A percentile compares a stretch with the other conserved stretches of the same genome.
These are phyloP conservation scores for Nicotiana otophora DNA, from an alignment of 257 asterid species.

Conservation along the genomic window DNA sequence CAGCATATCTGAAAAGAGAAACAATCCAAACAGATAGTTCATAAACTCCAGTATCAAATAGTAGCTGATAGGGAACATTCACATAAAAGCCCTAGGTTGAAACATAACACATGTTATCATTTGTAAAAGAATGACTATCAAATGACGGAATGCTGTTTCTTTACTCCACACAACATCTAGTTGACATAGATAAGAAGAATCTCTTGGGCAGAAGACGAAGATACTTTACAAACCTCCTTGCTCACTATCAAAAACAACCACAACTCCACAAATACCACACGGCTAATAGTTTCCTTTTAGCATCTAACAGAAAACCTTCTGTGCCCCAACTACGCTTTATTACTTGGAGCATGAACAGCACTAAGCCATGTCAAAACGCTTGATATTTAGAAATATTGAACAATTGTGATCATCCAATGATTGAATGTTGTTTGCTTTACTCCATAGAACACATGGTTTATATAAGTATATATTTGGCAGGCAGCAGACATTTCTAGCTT, in stretches of 20 bases:
- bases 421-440: not conserved
- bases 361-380: not conserved
- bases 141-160: not conserved
- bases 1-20: no score
- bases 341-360: not conserved
- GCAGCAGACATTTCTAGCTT: not conserved
- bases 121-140: not conserved
- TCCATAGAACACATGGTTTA: not conserved
- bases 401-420: not conserved
- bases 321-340: not conserved
- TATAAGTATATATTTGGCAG: not conserved
- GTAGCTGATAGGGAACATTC: not conserved
- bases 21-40: not conserved
- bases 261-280: not conserved
- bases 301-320: not conserved
- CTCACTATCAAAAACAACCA: not conserved
- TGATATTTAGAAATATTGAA: not conserved
- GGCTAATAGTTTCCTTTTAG: not conserved
- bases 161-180: not conserved
- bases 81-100: not conserved
- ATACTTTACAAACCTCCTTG: not conserved
- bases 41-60: not conserved
- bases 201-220: not conserved
- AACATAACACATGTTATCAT: not conserved
- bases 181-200: not conserved